phyloP scores from a whole-genome alignment of 495 filamentous ascomycete species.

The Aspergillus haitiensis region DNA sequence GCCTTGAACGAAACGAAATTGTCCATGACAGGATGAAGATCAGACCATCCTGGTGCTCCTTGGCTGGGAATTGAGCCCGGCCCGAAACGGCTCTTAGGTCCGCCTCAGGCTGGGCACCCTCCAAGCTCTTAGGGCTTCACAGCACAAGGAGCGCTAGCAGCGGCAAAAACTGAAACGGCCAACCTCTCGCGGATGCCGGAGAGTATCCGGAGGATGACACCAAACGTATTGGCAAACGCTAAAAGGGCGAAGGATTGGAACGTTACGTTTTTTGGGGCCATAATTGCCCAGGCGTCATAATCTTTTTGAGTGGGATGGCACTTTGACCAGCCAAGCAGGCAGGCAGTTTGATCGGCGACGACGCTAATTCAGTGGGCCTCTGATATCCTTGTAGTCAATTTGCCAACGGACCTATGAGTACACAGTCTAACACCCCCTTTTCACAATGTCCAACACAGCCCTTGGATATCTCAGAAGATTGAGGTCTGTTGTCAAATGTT shows the following conservation, averaged over 20 bases:
- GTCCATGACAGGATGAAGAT: not conserved
- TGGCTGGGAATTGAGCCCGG: not conserved
- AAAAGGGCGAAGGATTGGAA: not conserved
- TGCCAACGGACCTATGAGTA: not conserved
- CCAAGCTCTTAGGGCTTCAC: too few relatives aligned
- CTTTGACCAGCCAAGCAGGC: not conserved
- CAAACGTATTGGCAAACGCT: not conserved
- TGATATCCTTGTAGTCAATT: not conserved
- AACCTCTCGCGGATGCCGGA: not conserved
- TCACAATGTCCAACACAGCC: not conserved
- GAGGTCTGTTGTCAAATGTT: not conserved
- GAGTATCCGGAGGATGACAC: not conserved
- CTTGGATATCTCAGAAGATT: not conserved
- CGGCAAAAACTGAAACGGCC: not conserved
- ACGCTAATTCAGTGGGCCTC: too few relatives aligned
- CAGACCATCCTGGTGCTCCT: conserved; percentile 4
- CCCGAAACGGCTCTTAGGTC: too few relatives aligned
- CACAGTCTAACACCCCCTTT: not conserved
- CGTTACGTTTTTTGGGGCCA: not conserved
- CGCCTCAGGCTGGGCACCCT: too few relatives aligned
- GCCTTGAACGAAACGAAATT: not conserved
- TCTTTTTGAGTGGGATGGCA: not conserved
- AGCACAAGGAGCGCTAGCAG: not conserved
- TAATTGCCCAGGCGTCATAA: not conserved
- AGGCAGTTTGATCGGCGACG: not conserved